Conservation (phyloP, 345 rosid genomes). For the Cochlearia excelsa region DNA sequence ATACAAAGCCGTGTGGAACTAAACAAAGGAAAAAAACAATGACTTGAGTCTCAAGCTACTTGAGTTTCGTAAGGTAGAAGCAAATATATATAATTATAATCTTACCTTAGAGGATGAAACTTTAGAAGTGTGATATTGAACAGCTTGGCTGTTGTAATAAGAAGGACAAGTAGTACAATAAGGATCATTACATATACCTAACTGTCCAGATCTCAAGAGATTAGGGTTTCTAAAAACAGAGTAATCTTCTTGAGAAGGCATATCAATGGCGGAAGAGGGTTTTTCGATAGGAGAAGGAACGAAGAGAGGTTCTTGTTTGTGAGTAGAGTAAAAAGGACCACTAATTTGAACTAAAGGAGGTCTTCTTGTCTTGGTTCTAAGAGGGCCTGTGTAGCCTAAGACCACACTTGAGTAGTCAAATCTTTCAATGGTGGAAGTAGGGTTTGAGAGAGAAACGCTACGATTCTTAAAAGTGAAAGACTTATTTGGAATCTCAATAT, state of each 20-base stretch:
- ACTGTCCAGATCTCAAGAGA: slow-evolving; percentile 74
- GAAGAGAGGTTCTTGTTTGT: slow-evolving; percentile 33
- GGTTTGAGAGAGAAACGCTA: slow-evolving; percentile 62
- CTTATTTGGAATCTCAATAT: too few species aligned
- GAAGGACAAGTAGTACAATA: slow-evolving; percentile 90
- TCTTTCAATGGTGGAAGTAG: slow-evolving; percentile 45
- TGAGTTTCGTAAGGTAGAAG: slow-evolving; percentile 41
- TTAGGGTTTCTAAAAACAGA: slow-evolving; percentile 56
- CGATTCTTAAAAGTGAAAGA: slow-evolving; percentile 4
- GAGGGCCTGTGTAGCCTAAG: slow-evolving; percentile 79
- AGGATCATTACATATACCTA: slow-evolving; percentile 87
- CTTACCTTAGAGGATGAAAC: slow-evolving; percentile 30
- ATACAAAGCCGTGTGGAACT: slow-evolving; percentile 66
- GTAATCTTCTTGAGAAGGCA: too few species aligned
- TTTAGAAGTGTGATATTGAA: slow-evolving; percentile 36
- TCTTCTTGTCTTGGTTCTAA: slow-evolving; percentile 54
- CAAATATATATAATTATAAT: slow-evolving; percentile 34
- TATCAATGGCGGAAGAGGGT: too few species aligned
- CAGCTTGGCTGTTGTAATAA: slow-evolving; percentile 46
- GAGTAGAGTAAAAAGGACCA: slow-evolving; percentile 55
- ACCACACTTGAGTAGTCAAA: slow-evolving; percentile 40
- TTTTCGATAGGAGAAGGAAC: not conserved
- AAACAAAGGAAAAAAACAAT: slow-evolving; percentile 11
- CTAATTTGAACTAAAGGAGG: slow-evolving; percentile 54
- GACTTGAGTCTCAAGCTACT: not conserved